These are phyloP conservation scores for Thermochaetoides dissita DNA, from an alignment of 2,329 filamentous ascomycete genomes.

Conservation along the genomic window DNA sequence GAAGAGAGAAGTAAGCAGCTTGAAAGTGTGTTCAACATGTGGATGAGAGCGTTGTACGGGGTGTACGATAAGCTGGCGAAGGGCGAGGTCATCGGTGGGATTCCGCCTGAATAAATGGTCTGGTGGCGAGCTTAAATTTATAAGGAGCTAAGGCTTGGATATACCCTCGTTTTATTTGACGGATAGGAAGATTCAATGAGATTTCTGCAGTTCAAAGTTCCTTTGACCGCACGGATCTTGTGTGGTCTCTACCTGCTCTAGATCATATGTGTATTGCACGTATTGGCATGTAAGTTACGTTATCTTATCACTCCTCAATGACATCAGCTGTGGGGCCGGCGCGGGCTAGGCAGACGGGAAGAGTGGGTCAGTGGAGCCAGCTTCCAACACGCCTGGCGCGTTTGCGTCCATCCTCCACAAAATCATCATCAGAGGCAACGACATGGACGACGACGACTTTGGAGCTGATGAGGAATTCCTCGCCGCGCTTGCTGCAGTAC, in stretches of 20 bases:
- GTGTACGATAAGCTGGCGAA: slow-evolving; percentile 29
- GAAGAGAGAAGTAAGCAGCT: slow-evolving; percentile 20
- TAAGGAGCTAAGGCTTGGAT: no score
- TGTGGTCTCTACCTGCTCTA: no score
- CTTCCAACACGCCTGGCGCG: not conserved
- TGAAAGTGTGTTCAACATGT: slow-evolving; percentile 34
- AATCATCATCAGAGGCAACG: not conserved
- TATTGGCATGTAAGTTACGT: no score
- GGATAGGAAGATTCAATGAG: no score
- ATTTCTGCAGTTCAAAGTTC: no score
- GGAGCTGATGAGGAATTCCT: slow-evolving; percentile 43
- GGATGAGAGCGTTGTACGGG: slow-evolving; percentile 34
- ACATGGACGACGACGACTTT: slow-evolving; percentile 41
- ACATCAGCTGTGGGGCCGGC: not conserved
- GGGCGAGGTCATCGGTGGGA: slow-evolving; percentile 10
- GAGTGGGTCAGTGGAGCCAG: not conserved
- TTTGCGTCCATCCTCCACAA: not conserved
- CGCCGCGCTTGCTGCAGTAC: slow-evolving; percentile 36
- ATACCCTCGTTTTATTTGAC: no score
- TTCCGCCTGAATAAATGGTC: slow-evolving; percentile 13
- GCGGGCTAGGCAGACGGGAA: not conserved
- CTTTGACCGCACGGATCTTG: no score
- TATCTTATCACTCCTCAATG: no score
- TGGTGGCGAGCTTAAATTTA: not conserved
- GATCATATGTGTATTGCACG: no score